Evolutionary conservation across 2,329 filamentous ascomycete species (phyloP).

Genomic region (Monilinia vaccinii-corymbosi): DNA sequence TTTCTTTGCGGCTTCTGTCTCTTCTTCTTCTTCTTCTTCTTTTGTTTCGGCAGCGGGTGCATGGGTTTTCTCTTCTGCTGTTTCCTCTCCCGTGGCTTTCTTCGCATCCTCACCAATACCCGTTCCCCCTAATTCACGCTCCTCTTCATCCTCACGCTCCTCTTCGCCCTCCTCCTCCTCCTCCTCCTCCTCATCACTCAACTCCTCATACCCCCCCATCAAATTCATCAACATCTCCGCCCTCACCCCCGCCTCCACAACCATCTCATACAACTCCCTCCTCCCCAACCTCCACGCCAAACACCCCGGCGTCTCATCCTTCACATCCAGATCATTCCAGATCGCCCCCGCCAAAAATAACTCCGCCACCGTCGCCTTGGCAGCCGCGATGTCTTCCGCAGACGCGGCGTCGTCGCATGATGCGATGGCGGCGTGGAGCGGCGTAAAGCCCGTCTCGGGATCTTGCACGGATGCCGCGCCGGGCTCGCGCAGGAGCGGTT

Average conservation of each 20-base stretch:
- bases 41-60: conserved; percentile 8
- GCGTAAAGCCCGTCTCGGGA: conserved; percentile 73
- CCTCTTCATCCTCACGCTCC: conserved; percentile 33
- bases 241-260: conserved; percentile 82
- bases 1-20: conserved; percentile 14
- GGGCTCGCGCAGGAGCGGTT: conserved; percentile 27
- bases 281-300: conserved; percentile 64
- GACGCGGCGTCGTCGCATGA: conserved; percentile 29
- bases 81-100: conserved; percentile 20
- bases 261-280: conserved; percentile 64
- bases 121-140: conserved; percentile 29
- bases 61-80: conserved; percentile 17
- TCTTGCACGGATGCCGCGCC: conserved; percentile 69
- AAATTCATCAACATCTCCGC: conserved; percentile 80
- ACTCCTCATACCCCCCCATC: conserved; percentile 70
- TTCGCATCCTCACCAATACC: conserved; percentile 18
- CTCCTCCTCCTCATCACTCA: conserved; percentile 55
- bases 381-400: conserved; percentile 42
- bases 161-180: conserved; percentile 61
- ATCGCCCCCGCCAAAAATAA: conserved; percentile 84
- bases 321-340: conserved; percentile 88
- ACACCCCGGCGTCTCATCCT: conserved; percentile 87
- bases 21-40: conserved; percentile 13
- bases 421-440: conserved; percentile 85
- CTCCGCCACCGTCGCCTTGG: conserved; percentile 59